Evolutionary conservation across 2,329 filamentous ascomycete species (phyloP).

Genomic region (Ophiostoma sp.): DNA sequence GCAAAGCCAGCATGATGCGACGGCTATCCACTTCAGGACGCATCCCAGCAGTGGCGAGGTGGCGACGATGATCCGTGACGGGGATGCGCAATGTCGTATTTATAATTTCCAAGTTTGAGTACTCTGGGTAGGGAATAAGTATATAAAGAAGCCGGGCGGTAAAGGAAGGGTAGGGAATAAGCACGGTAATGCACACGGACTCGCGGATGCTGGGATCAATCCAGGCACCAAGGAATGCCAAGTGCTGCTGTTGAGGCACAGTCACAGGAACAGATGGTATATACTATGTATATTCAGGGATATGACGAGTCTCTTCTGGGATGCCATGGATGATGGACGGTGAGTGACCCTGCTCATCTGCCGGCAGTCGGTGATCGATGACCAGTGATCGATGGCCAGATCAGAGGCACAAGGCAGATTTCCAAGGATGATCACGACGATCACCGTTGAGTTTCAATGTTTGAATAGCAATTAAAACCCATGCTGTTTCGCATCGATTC

Average conservation of each 20-base stretch:
- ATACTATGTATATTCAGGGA: background rate
- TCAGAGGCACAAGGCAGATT: background rate
- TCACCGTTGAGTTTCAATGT: background rate
- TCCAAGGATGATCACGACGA: background rate
- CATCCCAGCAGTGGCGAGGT: background rate
- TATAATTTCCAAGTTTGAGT: background rate
- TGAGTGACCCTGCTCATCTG: background rate
- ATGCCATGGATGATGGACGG: background rate
- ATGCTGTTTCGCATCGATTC: background rate
- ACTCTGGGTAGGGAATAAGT: too few relatives aligned
- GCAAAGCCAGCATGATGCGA: background rate
- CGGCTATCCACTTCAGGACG: background rate
- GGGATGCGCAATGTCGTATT: background rate
- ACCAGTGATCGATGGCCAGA: background rate
- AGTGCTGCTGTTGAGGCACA: too few relatives aligned
- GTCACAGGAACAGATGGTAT: too few relatives aligned
- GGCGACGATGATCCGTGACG: slow-evolving; percentile 4
- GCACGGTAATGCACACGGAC: too few relatives aligned
- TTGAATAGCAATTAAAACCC: background rate
- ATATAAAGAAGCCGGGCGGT: too few relatives aligned
- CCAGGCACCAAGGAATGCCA: too few relatives aligned
- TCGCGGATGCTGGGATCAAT: too few relatives aligned
- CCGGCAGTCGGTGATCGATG: background rate
- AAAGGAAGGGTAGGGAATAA: too few relatives aligned
- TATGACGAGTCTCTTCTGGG: background rate